Base-by-base conservation (phyloP, 164 flowering plant species). In the Magnolia changhungtana region DNA sequence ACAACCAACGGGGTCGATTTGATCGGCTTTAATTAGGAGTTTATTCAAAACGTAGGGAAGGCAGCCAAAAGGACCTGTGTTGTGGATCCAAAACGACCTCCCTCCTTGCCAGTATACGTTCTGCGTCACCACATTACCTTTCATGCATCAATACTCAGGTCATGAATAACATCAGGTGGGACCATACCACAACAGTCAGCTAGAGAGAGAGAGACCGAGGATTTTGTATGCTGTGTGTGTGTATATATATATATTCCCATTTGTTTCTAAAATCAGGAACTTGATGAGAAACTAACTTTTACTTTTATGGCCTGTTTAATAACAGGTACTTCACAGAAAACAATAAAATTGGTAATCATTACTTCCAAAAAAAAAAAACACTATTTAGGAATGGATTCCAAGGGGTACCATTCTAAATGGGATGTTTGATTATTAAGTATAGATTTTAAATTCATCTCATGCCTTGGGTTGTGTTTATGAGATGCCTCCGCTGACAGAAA, bases 21-120 rank as follows among this genome's bases (percentile, higher is more conserved):
- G 82, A 50, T 31, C 81, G 0, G 83, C 82, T 13, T 72, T 79
- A 73, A 84, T 50, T 2, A 50, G 65, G 2, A 82, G 19, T 0
- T 76, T 77, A 50, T 84, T 88, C 78, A 85, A 37, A 18, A 85
- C 37, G 52, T 85, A 84, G 0, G 90, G 81, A 9, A 85, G 81
- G 79, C 92, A 88, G 23, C 91, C 91, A 1, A 89, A 75, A 5
- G 90, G 90, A 0, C 92, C 91, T 8, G 89, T 89, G 67, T 89
- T 89, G 80, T 88, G 91, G 74, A 89, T 84, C 92, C 89, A 88
- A 71, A 88, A 88, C 10, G 72, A 82, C 66, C 91, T 83, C 5
- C 84, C 92, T 24, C 92, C 92, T 74, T 69, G 74, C 49, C 10
- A 72, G 65, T 88, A 86, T 7, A 84, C 75, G 16, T 67, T 0